Evolutionary conservation across 2,329 filamentous ascomycete species (phyloP).

Genomic region (Neocucurbitaria cava): DNA sequence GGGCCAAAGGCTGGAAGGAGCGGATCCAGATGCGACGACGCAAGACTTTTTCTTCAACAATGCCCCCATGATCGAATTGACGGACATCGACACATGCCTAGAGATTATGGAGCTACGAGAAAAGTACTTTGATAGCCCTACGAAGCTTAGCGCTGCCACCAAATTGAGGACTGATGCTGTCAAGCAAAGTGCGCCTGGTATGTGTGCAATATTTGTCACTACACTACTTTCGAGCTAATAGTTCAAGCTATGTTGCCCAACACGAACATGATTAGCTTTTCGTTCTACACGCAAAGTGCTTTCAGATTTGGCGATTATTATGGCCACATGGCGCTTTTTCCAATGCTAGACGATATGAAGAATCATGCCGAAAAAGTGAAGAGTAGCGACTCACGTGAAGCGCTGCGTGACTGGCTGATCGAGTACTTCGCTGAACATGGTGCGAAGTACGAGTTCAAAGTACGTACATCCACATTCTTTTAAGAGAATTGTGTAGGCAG

Average conservation of each 20-base stretch:
- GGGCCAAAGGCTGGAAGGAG: conserved; percentile 30
- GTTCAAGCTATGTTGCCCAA: conserved; percentile 25
- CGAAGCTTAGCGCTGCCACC: conserved; percentile 21
- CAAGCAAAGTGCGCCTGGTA: conserved; percentile 36
- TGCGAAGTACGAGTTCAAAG: conserved; percentile 39
- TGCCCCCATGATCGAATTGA: conserved; percentile 40
- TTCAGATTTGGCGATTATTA: conserved; percentile 40
- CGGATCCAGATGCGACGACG: conserved; percentile 14
- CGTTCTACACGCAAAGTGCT: conserved; percentile 40
- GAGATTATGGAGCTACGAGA: conserved; percentile 43
- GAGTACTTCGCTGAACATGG: conserved; percentile 26
- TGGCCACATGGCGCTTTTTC: conserved; percentile 38
- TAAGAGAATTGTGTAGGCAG: background rate
- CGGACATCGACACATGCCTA: conserved; percentile 39
- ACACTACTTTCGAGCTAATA: background rate
- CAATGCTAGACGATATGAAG: conserved; percentile 28
- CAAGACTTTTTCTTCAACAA: conserved; percentile 47
- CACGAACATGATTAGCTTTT: conserved; percentile 47
- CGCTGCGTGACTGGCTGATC: conserved; percentile 36
- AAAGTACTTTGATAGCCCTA: conserved; percentile 33
- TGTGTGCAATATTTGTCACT: background rate
- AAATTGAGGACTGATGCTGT: conserved; percentile 39
- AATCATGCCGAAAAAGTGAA: conserved; percentile 24
- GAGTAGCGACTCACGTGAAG: conserved; percentile 24
- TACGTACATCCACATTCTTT: background rate